A percentile compares a stretch with the other conserved stretches of the same genome.
Conservation (phyloP, 768 basidiomycete genomes). For the Boletus rubroflammeus region DNA sequence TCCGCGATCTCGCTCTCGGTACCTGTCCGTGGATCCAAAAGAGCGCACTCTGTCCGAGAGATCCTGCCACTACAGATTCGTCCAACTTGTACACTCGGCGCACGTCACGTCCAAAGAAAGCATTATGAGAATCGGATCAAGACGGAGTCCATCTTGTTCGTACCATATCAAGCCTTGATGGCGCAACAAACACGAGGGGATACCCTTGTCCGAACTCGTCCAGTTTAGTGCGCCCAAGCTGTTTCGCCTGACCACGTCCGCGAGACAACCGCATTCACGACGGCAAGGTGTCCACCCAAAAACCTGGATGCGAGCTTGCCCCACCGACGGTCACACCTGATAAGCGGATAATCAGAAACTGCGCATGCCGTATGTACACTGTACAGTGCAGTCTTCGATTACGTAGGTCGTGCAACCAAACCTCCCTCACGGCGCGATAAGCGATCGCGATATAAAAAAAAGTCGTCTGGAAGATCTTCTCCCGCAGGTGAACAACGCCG, state of each 20-base stretch:
- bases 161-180: conserved; percentile 2
- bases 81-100: not conserved
- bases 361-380: not conserved
- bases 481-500: not conserved
- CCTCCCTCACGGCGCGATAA: not conserved
- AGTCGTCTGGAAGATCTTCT: not conserved
- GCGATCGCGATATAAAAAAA: conserved; percentile 4
- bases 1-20: not conserved
- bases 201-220: not conserved
- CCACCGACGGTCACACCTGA: not conserved
- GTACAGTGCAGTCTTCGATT: conserved; percentile 14
- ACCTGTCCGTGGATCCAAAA: not conserved
- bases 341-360: conserved; percentile 1
- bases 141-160: not conserved
- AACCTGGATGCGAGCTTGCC: not conserved
- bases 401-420: conserved; percentile 5
- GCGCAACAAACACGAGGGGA: conserved; percentile 2
- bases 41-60: conserved; percentile 12
- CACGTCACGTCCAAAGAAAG: not conserved
- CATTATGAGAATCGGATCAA: conserved; percentile 11
- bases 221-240: not conserved
- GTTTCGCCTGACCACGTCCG: not conserved
- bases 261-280: not conserved
- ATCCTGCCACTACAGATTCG: not conserved
- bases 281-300: not conserved